Base-by-base conservation (phyloP, 257 asterid species). In the Primulina eburnea region DNA sequence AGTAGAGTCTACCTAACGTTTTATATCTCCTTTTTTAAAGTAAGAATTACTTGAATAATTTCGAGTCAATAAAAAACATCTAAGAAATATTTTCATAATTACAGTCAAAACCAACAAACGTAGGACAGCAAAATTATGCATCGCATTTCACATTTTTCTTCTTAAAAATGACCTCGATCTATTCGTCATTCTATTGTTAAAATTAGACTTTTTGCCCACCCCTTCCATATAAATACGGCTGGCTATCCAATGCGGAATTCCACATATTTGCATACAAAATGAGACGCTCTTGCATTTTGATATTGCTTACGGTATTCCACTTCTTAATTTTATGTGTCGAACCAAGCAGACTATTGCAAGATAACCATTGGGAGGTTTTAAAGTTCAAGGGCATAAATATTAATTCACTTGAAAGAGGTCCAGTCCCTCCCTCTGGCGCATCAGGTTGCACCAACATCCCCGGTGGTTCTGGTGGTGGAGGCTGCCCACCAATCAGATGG, bases 401-500 rank as follows among this genome's bases (percentile, higher is more conserved):
- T 16, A 50, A 50, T 5, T 50, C 56, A 50, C 56, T 50, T 16
- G 20, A 50, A 16, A 50, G 56, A 5, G 56, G 56, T 4, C 56
- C 56, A 4, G 56, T 50, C 56, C 56, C 56, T 14, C 56, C 56
- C 56, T 50, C 56, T 20, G 56, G 56, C 8, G 8, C 56, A 50
- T 50, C 56, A 50, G 56, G 56, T 50, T 50, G 56, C 56, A 50
- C 56, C 56, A 50, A 50, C 56, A 50, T 16, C 20, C 56, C 56
- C 2, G 56, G 56, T 16, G 56, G 56, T 4, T 21, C 24, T 21
- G 56, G 56, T 5, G 55, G 55, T 9, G 56, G 56, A 14, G 56
- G 56, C 56, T 50, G 56, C 56, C 56, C 56, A 50, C 16, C 16
- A 50, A 16, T 16, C 18, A 50, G 16, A 4, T 50, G 20, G 16